These are phyloP conservation scores for Ballota nigra DNA, from an alignment of 257 asterid species.

Conservation along the genomic window DNA sequence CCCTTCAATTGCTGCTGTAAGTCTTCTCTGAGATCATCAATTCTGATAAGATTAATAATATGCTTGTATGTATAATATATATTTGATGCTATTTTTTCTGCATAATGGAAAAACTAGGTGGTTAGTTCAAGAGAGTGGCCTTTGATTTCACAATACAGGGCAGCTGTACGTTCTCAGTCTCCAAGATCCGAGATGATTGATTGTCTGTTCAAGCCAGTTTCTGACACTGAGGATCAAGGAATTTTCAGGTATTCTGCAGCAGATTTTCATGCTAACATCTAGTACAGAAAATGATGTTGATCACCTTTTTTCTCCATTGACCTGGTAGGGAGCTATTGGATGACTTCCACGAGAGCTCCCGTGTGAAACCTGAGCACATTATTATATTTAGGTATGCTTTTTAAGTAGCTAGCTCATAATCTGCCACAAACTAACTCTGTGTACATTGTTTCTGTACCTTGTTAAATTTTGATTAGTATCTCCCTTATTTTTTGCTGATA, in stretches of 20 bases:
- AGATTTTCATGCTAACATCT: not conserved
- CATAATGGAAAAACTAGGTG: conserved; percentile 36
- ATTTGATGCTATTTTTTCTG: not conserved
- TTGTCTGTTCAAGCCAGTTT: conserved; percentile 39
- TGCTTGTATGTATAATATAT: not conserved
- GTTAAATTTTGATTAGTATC: not conserved
- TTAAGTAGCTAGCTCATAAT: too few species aligned
- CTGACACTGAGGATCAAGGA: conserved; percentile 46
- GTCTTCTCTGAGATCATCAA: not conserved
- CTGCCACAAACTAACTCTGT: too few species aligned
- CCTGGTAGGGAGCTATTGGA: conserved; percentile 38
- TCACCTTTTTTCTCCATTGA: not conserved
- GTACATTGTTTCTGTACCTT: not conserved
- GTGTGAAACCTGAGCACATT: conserved; percentile 49
- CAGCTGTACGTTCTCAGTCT: conserved; percentile 69
- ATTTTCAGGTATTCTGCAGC: conserved; percentile 47
- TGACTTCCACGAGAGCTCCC: conserved; percentile 49
- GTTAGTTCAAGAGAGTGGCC: conserved; percentile 82
- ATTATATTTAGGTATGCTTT: conserved; percentile 64
- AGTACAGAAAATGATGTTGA: not conserved
- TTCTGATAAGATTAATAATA: not conserved
- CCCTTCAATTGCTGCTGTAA: conserved; percentile 78
- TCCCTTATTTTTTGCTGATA: not conserved
- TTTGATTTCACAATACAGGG: conserved; percentile 54
- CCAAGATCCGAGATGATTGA: conserved; percentile 69